Evolutionary conservation across 441 rosid species (phyloP).

Genomic region (Syzygium syzygioides): DNA sequence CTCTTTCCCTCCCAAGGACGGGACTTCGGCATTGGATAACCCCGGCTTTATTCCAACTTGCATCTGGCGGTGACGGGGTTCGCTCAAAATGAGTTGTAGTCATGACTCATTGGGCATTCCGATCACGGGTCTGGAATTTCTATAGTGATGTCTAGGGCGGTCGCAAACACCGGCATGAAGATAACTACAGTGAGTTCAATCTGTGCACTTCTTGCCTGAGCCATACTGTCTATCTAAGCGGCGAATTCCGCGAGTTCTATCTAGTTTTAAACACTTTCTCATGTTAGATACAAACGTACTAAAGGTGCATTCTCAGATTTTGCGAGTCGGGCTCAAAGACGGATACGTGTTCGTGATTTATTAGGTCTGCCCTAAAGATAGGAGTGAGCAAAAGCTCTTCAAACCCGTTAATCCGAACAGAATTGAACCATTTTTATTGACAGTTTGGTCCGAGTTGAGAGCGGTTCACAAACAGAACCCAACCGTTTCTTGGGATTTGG

Average conservation of each 20-base stretch:
- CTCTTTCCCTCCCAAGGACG: neutral
- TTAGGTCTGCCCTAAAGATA: neutral
- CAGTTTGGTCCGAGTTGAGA: neutral
- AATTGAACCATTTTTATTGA: neutral
- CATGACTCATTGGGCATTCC: neutral
- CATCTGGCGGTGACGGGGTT: neutral
- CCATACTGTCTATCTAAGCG: neutral
- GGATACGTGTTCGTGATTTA: neutral
- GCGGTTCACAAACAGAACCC: neutral
- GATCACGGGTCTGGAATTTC: neutral
- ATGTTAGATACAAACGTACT: neutral
- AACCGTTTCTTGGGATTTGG: neutral
- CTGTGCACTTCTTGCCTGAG: neutral
- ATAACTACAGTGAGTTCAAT: neutral
- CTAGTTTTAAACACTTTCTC: neutral
- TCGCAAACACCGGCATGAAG: neutral
- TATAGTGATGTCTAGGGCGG: neutral
- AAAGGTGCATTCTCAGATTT: neutral
- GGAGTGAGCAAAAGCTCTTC: neutral
- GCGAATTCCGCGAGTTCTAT: neutral
- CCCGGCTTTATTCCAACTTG: neutral
- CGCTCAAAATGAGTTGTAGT: neutral
- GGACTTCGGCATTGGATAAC: neutral
- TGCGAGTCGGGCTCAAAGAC: neutral
- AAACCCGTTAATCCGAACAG: neutral